Conservation (phyloP, 78 protist species). For the Pelomyxa schiedti region DNA sequence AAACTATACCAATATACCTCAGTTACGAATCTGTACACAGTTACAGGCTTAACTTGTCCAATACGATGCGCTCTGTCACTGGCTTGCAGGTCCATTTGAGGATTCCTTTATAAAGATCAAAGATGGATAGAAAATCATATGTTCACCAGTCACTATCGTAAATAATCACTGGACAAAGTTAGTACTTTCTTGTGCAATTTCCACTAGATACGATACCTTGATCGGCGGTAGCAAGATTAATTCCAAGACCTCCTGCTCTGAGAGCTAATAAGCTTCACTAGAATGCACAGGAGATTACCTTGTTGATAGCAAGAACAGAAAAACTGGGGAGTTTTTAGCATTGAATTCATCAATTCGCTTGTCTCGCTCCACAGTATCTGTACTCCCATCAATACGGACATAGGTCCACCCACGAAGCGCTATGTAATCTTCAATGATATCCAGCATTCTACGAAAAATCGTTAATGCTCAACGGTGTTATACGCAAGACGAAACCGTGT, state of each 20-base stretch:
- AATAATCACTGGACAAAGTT: conserved; percentile 85
- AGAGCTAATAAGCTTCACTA: too few relatives aligned
- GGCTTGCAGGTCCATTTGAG: conserved; percentile 96
- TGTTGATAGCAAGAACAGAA: conserved; percentile 86
- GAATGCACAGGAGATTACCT: too few relatives aligned
- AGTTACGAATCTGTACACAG: conserved; percentile 81
- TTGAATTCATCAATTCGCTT: conserved; percentile 83
- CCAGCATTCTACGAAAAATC: conserved; percentile 53
- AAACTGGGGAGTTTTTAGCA: conserved; percentile 34
- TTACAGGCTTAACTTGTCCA: conserved; percentile 93
- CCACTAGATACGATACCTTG: too few relatives aligned
- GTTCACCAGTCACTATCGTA: conserved; percentile 98
- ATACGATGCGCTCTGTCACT: conserved; percentile 98
- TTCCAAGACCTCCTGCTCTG: conserved; percentile 99
- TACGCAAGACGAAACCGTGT: conserved; percentile 93
- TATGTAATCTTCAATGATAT: conserved; percentile 77
- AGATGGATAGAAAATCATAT: too few relatives aligned
- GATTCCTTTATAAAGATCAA: too few relatives aligned
- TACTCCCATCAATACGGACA: conserved; percentile 93
- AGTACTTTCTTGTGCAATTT: too few relatives aligned
- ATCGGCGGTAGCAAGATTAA: conserved; percentile 93
- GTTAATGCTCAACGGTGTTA: conserved; percentile 86
- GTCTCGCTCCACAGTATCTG: conserved; percentile 65
- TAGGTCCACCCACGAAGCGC: conserved; percentile 6
- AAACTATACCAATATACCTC: conserved; percentile 1